phyloP scores from a whole-genome alignment of 306 rosid genomes.

The Casuarina cunninghamiana region DNA sequence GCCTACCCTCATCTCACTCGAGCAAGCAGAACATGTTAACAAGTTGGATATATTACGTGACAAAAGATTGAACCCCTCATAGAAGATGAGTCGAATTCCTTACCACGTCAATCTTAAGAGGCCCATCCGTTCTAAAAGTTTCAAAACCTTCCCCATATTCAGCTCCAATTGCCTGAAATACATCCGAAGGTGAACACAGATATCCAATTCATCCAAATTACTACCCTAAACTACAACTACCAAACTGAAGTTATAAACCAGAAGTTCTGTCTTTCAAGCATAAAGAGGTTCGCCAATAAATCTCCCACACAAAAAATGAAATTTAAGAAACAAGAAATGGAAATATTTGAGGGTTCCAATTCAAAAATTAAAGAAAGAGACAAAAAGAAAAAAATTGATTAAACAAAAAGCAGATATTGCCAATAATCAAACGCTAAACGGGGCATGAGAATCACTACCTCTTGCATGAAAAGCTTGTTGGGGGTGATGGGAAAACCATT shows the following conservation, averaged over 20 bases:
- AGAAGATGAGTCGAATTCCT: conserved; percentile 27
- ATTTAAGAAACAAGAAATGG: conserved; percentile 12
- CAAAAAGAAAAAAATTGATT: background rate
- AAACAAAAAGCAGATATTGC: background rate
- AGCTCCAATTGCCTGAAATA: conserved; percentile 90
- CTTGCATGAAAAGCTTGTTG: conserved; percentile 79
- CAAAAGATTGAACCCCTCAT: background rate
- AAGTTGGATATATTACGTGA: background rate
- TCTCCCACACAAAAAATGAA: conserved; percentile 9
- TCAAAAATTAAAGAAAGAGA: background rate
- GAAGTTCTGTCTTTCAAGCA: conserved; percentile 19
- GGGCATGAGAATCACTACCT: conserved; percentile 48
- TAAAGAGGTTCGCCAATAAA: conserved; percentile 21
- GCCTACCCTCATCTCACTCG: background rate
- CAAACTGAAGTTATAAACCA: background rate
- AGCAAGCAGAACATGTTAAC: conserved; percentile 11
- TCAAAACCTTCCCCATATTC: conserved; percentile 99
- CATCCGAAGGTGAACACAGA: conserved; percentile 8
- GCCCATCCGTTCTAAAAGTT: conserved; percentile 93
- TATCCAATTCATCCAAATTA: conserved; percentile 2
- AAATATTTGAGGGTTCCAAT: conserved; percentile 3
- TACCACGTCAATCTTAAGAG: conserved; percentile 92
- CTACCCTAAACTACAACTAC: background rate
- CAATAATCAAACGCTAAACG: background rate
- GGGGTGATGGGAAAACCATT: conserved; percentile 63